These are phyloP conservation scores for Colletotrichum kahawae DNA, from an alignment of 2,329 filamentous ascomycete genomes.

Conservation along the genomic window DNA sequence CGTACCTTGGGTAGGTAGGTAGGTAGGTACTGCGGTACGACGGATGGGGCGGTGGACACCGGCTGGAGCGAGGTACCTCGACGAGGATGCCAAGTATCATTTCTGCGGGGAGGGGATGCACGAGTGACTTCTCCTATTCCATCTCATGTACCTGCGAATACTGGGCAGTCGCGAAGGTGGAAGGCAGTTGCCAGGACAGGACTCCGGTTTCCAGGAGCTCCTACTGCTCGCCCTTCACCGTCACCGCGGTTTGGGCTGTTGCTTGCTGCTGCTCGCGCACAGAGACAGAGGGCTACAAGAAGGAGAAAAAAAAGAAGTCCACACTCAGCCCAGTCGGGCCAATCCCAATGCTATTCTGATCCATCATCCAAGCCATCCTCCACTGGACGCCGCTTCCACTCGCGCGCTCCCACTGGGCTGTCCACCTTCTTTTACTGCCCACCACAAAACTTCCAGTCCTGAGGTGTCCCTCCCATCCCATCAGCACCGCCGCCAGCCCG, in stretches of 20 bases:
- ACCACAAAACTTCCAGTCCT: not conserved
- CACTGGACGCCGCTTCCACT: conserved; percentile 7
- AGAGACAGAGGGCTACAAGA: not conserved
- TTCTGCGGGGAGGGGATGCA: not conserved
- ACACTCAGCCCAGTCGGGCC: conserved; percentile 14
- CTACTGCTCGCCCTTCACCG: not conserved
- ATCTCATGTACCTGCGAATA: not conserved
- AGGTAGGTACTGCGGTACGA: not conserved
- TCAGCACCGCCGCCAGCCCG: conserved; percentile 7
- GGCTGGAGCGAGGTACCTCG: not conserved
- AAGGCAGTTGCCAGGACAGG: not conserved
- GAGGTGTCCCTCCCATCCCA: not conserved
- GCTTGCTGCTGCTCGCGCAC: not conserved
- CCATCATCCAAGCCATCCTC: conserved; percentile 19
- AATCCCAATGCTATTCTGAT: conserved; percentile 19
- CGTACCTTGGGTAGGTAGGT: not conserved
- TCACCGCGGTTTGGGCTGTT: not conserved
- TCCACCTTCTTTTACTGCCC: not conserved
- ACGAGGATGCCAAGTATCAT: not conserved
- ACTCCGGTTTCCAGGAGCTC: not conserved
- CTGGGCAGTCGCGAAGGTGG: not conserved
- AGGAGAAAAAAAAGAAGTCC: not conserved
- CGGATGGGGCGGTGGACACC: not conserved
- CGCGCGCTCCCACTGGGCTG: not conserved
- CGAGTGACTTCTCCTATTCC: conserved; percentile 18